Base-by-base conservation (phyloP, 805 yeast species). In the Candida montana region DNA sequence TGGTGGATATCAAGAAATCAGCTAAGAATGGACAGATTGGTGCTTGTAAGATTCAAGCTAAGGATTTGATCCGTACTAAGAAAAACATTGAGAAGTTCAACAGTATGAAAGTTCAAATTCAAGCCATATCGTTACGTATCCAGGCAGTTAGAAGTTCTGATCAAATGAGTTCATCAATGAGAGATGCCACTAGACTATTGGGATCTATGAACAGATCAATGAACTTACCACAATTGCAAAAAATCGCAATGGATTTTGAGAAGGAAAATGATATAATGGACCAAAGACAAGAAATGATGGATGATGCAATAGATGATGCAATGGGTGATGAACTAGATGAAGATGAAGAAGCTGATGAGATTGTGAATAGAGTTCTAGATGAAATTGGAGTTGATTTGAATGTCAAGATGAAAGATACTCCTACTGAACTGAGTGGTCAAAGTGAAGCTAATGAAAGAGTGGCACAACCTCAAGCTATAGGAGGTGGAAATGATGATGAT, bases 221-320 rank as follows among this genome's bases (percentile, higher is more conserved):
- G 95, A 93, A 95, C 57, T 65, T 93, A 48, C 96, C 96, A 1
- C 95, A 86, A 52, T 67, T 93, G 46, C 83, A 87, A 43, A 75
- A 83, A 47, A 93, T 93, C 17, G 88, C 97, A 3, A 90, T 87
- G 84, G 98, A 93, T 55, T 93, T 93, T 62, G 95, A 93, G 56
- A 80, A 78, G 55, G 95, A 91, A 57, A 87, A 85, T 63, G 99
- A 95, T 59, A 68, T 95, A 53, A 93, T 93, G 98, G 97, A 91
- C 62, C 99, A 93, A 66, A 82, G 95, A 57, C 98, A 95, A 63
- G 99, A 95, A 61, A 87, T 95, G 78, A 93, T 93, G 84, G 99
- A 93, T 59, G 99, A 93, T 59, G 95, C 96, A 16, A 83, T 93
- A 54, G 99, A 93, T 59, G 96, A 91, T 61, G 85, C 93, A 16